phyloP scores from a whole-genome alignment of 2,329 filamentous ascomycete species.

The Aspergillus pseudoglaucus region DNA sequence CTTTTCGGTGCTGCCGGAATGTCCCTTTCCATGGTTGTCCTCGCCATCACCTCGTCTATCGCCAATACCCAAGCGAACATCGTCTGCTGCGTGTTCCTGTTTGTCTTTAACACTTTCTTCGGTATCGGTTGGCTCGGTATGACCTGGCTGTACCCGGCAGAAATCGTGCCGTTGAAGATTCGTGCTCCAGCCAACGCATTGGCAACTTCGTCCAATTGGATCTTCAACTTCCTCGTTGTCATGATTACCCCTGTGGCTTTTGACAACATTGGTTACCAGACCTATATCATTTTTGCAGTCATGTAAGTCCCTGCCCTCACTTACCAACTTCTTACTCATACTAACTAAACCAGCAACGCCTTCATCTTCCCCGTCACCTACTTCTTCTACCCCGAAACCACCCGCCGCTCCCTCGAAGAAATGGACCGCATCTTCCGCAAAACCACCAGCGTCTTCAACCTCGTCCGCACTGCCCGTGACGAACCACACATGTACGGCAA shows the following conservation, averaged over 20 bases:
- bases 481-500: conserved; percentile 53
- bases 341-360: conserved; percentile 39
- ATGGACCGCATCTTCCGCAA: conserved; percentile 63
- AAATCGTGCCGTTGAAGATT: conserved; percentile 50
- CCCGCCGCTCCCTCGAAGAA: conserved; percentile 57
- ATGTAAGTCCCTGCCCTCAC: conserved; percentile 33
- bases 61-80: conserved; percentile 17
- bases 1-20: conserved; percentile 61
- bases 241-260: conserved; percentile 61
- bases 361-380: conserved; percentile 52
- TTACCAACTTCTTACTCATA: background rate
- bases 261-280: conserved; percentile 48
- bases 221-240: conserved; percentile 60
- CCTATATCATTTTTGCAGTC: conserved; percentile 52
- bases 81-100: conserved; percentile 40
- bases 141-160: conserved; percentile 50
- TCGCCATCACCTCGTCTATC: conserved; percentile 30
- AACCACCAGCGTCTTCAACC: conserved; percentile 43
- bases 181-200: conserved; percentile 59
- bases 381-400: conserved; percentile 58
- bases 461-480: conserved; percentile 45
- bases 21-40: conserved; percentile 59
- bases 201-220: conserved; percentile 56
- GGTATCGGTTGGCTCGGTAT: conserved; percentile 59
- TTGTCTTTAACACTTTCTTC: conserved; percentile 63